Percentiles rank a stretch among this genome's conserved stretches.
Evolutionary conservation across 768 basidiomycete species (phyloP).

Genomic region (Cystobasidium onofrii): DNA sequence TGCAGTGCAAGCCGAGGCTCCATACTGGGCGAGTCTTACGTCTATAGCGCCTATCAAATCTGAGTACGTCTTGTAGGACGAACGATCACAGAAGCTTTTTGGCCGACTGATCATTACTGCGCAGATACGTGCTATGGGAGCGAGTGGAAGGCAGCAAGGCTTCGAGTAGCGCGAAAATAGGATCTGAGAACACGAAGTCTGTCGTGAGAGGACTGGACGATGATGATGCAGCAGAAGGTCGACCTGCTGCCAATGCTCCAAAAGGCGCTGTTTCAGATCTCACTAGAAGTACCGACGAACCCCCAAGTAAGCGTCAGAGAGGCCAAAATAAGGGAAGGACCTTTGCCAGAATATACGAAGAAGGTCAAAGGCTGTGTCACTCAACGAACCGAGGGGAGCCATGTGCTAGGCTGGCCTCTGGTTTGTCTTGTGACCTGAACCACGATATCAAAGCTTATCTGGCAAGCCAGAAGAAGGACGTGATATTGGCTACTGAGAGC

Average conservation of each 20-base stretch:
- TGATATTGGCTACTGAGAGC: neutral
- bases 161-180: neutral
- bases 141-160: constrained; percentile 6
- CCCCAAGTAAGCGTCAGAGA: neutral
- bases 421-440: constrained; percentile 21
- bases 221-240: constrained; percentile 28
- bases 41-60: constrained; percentile 22
- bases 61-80: neutral
- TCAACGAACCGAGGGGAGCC: constrained; percentile 5
- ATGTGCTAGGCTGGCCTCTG: neutral
- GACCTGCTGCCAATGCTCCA: neutral
- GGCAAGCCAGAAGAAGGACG: neutral
- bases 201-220: constrained; percentile 1
- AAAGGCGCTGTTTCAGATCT: neutral
- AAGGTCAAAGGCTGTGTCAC: constrained; percentile 15
- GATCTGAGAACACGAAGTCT: neutral
- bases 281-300: constrained; percentile 16
- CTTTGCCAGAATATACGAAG: neutral
- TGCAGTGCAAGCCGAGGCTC: neutral
- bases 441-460: constrained; percentile 28
- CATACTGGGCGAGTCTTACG: constrained; percentile 12
- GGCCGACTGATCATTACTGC: too few species aligned
- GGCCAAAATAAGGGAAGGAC: constrained; percentile 26
- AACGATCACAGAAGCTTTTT: neutral
- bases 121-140: constrained; percentile 21